A percentile compares a stretch with the other conserved stretches of the same genome.
Conservation (phyloP, 2,329 filamentous ascomycete species). For the Penicillium sp. region DNA sequence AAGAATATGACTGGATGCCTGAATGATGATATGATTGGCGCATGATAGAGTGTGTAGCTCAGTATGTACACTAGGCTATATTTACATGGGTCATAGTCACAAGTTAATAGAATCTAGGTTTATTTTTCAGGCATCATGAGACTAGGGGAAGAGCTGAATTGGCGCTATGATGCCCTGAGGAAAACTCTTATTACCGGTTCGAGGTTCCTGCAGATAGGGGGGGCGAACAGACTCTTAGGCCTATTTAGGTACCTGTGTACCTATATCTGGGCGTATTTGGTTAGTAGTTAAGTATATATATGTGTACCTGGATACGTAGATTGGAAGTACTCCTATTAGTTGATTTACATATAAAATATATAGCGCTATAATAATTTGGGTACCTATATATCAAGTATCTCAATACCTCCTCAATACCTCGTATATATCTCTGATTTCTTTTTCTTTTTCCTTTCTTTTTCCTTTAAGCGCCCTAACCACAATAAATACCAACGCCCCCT, state of each 20-base stretch:
- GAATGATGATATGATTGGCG: neutral
- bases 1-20: neutral
- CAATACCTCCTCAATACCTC: neutral
- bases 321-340: neutral
- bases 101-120: neutral
- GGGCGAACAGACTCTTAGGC: neutral
- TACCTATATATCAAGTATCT: neutral
- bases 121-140: conserved; percentile 1
- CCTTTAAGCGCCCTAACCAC: conserved; percentile 27
- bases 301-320: neutral
- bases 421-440: neutral
- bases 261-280: too few relatives aligned
- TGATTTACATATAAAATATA: neutral
- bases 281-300: neutral
- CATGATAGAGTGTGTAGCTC: neutral
- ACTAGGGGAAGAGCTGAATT: neutral
- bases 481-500: conserved; percentile 1
- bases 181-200: conserved; percentile 17
- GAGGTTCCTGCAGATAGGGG: conserved; percentile 22
- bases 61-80: neutral
- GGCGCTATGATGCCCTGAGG: conserved; percentile 4
- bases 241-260: neutral
- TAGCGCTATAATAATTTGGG: neutral
- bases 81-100: neutral
- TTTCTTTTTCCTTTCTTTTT: conserved; percentile 14